Evolutionary conservation across 805 yeast species (phyloP), one percentile per base, ranked within the genome.

Genomic region (Wickerhamiella kurtzmanii): DNA sequence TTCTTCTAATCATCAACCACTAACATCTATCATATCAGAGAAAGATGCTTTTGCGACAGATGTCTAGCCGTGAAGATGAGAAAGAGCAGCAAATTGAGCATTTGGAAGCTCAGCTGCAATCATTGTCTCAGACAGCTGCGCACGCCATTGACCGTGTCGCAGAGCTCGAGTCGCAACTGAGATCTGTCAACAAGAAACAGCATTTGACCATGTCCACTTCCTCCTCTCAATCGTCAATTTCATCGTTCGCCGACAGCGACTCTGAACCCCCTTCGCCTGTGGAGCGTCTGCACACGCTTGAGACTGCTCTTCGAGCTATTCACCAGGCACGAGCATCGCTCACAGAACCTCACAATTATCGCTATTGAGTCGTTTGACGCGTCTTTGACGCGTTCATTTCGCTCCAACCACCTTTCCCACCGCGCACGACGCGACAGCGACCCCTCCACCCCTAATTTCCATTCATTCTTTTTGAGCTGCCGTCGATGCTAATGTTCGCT

Each of bases 61-160:
- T 6, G 11, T 11, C 32, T 6, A 11, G 32, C 6, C 32, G 11
- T 11, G 32, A 25, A 11, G 9, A 25, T 11, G 32, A 25, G 44
- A 40, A 45, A 15, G 39, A 44, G 40, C 51, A 48, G 18, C 55
- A 57, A 22, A 50, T 57, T 1, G 53, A 50, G 22, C 55, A 56
- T 32, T 53, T 57, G 3, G 60, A 57, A 41, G 49, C 48, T 15
- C 60, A 57, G 51, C 52, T 57, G 16, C 44, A 48, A 37, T 43
- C 47, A 9, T 50, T 57, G 48, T 54, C 58, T 3, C 50, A 49
- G 46, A 57, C 59, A 0, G 59, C 60, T 2, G 59, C 60, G 1
- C 49, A 53, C 11, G 60, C 60, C 20, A 50, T 57, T 28, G 60
- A 57, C 37, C 45, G 59, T 3, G 60, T 58, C 2, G 44, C 55